Evolutionary conservation across 225 moss, liverwort and hornwort genomes (phyloP), one percentile per base, ranked within the genome.

Genomic region (Pseudisothecium myosuroides): DNA sequence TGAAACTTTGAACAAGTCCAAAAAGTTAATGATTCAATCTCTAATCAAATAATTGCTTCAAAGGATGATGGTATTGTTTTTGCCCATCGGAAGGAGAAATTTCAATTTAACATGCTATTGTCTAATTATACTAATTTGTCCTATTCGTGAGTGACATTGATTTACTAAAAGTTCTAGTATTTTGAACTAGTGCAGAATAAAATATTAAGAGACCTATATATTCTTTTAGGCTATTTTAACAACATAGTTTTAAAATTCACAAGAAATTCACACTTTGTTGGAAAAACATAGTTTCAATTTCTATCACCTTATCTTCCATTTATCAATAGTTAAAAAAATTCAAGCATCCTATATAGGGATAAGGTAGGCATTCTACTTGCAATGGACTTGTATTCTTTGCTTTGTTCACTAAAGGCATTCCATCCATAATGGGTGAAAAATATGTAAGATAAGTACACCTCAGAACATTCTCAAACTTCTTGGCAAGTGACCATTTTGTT

Each of bases 381-480:
- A 72, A 9, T 27, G 2, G 16, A 73, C 28, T 43, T 0, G 1
- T 43, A 43, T 72, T 72, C 5, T 3, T 74, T 29, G 2, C 2
- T 74, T 47, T 47, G 1, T 17, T 17, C 1, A 74, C 29, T 18
- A 47, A 12, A 49, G 4, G 19, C 49, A 75, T 49, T 49, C 4
- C 12, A 19, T 75, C 7, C 6, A 49, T 75, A n/a, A 19, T 0
- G 9, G 1, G 19, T 49, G 17, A 75, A 49, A 18, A 75, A 19
- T 20, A 49, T 0, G 0, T 32, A 47, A 45, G 4, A 15, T 47
- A 47, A 28, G 5, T 2, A 27, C 16, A 72, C 2, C 5, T 72
- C 16, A 27, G 43, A 43, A 43, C 16, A 72, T 3, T 72, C 5
- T 73, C 1, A 2, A 73, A 73, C 47, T 73, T 73, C 4, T 29